Conservation (phyloP, 148 eudicot species). For the Vaccinium darrowii region DNA sequence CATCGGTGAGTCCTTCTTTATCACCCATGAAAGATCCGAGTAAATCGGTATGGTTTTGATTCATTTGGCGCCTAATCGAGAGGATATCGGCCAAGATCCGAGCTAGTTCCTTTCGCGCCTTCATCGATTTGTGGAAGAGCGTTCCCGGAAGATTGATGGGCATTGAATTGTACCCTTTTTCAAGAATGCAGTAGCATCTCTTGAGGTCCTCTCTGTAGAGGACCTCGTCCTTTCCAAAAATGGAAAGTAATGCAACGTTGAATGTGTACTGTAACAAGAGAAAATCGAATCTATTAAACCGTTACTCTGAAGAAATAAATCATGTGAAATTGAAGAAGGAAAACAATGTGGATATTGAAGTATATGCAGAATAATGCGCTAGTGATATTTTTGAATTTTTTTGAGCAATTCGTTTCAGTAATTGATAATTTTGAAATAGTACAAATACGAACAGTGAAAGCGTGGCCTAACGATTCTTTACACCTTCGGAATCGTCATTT, state of each 20-base stretch:
- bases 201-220: constrained; percentile 78
- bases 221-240: constrained; percentile 76
- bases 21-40: constrained; percentile 81
- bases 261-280: constrained; percentile 68
- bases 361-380: too few relatives aligned
- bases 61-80: constrained; percentile 46
- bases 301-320: too few relatives aligned
- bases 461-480: too few relatives aligned
- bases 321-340: too few relatives aligned
- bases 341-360: too few relatives aligned
- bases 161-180: constrained; percentile 95
- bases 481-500: too few relatives aligned
- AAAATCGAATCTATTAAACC: not conserved
- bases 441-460: too few relatives aligned
- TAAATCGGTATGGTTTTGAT: constrained; percentile 51
- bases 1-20: constrained; percentile 69
- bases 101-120: constrained; percentile 75
- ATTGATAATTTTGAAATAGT: too few relatives aligned
- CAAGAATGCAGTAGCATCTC: constrained; percentile 74
- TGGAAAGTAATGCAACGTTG: constrained; percentile 87
- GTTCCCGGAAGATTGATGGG: constrained; percentile 91
- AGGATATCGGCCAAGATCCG: constrained; percentile 68
- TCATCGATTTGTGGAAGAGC: constrained; percentile 85
- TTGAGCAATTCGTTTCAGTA: too few relatives aligned
- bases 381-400: too few relatives aligned